Evolutionary conservation across 2,329 filamentous ascomycete species (phyloP), one percentile per base, ranked within the genome.

Genomic region (Fusarium sp.): DNA sequence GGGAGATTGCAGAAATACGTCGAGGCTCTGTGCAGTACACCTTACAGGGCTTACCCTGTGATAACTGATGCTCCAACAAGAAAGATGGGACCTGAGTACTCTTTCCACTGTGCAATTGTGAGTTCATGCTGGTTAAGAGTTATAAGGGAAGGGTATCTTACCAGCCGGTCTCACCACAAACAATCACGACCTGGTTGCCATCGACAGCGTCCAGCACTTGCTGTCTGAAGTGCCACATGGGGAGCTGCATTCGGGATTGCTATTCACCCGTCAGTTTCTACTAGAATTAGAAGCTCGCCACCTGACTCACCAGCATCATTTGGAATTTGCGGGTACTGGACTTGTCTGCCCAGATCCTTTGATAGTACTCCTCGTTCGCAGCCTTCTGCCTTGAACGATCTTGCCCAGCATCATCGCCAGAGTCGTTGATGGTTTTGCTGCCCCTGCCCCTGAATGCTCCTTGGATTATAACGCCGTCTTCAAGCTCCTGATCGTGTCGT

Each of bases 1-100:
- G 86, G 16, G 96, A 98, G 44, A 99, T 96, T 11, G 96, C 96
- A 17, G 96, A 99, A 70, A 99, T 99, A 80, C 96, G 92, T 49
- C 96, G 91, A 38, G 96, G 96, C 80, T 99, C 95, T 0, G 96
- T 98, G 80, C 96, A 98, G 80, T 96, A 98, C 12, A 99, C 92
- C 79, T 97, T 98, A 83, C 95, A 98, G 6, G 90, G 86, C 72
- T 91, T 92, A 6, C 95, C 96, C 71, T 92, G 89, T 4, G 91
- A 89, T 58, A 99, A 88, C 79, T 98, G 92, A 77, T 98, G 91
- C 81, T 99, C 96, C 9, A 99, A 86, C 62, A 99, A 90, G 79
- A 97, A 98, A 1, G 95, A 92, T 6, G 96, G 96, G n/a, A 98
- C 93, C 79, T 99, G 96, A 0, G 96, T 99, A 82, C 95, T 98